A percentile compares a stretch with the other conserved stretches of the same genome.
Evolutionary conservation across 1,284 basidiomycete species (phyloP).

Genomic region (Ceratobasidium sp.): DNA sequence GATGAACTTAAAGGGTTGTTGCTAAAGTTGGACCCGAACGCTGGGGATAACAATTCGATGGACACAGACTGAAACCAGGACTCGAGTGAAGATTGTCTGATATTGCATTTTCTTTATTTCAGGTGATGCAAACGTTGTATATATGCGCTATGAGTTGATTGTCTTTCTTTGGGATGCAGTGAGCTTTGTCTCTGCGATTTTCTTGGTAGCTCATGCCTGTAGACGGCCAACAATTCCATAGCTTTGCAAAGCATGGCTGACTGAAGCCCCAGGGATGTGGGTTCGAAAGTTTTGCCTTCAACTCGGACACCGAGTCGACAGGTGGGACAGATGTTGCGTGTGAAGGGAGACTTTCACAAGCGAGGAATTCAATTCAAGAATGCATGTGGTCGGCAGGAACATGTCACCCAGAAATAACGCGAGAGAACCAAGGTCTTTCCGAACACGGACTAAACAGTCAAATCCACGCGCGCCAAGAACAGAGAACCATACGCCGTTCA

Average conservation of each 20-base stretch:
- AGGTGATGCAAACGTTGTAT: constrained; percentile 15
- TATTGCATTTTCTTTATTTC: constrained; percentile 23
- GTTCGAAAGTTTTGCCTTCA: too few species aligned
- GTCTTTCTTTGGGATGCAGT: background rate
- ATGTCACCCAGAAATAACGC: background rate
- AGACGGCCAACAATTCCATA: background rate
- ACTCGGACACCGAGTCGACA: too few species aligned
- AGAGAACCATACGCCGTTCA: background rate
- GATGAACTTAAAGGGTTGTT: constrained; percentile 43
- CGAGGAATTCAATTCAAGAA: background rate
- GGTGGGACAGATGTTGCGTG: background rate
- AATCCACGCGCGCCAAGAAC: constrained; percentile 28
- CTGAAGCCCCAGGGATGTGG: background rate
- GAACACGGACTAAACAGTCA: background rate
- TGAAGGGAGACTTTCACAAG: background rate
- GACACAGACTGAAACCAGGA: constrained; percentile 33
- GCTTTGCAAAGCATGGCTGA: background rate
- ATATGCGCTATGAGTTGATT: constrained; percentile 41
- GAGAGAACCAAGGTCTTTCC: background rate
- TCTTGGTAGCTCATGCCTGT: background rate
- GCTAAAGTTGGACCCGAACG: constrained; percentile 37
- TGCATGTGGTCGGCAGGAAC: background rate
- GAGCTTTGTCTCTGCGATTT: background rate
- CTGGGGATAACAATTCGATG: constrained; percentile 56
- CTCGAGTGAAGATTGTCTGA: constrained; percentile 1